Base-by-base conservation (phyloP, 2,329 filamentous ascomycete species). In the Cordyceps militaris region DNA sequence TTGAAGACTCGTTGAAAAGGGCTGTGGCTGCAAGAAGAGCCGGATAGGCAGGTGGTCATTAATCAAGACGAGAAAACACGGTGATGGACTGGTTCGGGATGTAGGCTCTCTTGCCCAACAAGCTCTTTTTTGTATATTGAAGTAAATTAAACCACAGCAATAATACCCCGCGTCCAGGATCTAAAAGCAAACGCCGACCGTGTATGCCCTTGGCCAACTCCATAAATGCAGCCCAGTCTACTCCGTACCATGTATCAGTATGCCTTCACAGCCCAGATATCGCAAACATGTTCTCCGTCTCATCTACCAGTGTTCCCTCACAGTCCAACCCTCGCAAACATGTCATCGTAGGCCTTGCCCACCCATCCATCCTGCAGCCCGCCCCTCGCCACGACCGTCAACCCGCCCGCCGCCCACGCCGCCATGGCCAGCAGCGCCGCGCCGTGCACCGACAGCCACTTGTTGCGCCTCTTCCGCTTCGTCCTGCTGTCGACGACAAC, bases 361-460 rank as follows among this genome's bases (percentile, higher is more conserved):
- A 96, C 79, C 91, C 91, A 97, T 0, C 91, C 91, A 4, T 80
- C 75, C 1, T 83, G 85, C 60, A 76, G 71, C 0, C 91, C 91
- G 1, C 81, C 88, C 61, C 82, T 79, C 3, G 87, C 91, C 9
- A 96, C 84, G 16, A 96, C 77, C 0, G 88, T 90, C 34, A 97
- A 70, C 0, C 89, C 87, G 3, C 92, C 92, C 0, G 86, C 85
- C 53, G 92, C 83, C 92, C 92, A 97, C n/a, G 91, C 57, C 0
- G 74, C 79, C 8, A 84, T 79, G 2, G 87, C 70, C 0, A 78
- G 71, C 0, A 79, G 76, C 1, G 82, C 81, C 55, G 85, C 70
- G 0, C 79, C 85, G 67, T 95, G 91, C 57, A 96, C 78, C 2
- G 77, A 71, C 74, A 89, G 84, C 84, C 88, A 88, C 65, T 82